These are phyloP conservation scores for Suillus alpinus DNA, from an alignment of 768 basidiomycete genomes.

Conservation along the genomic window DNA sequence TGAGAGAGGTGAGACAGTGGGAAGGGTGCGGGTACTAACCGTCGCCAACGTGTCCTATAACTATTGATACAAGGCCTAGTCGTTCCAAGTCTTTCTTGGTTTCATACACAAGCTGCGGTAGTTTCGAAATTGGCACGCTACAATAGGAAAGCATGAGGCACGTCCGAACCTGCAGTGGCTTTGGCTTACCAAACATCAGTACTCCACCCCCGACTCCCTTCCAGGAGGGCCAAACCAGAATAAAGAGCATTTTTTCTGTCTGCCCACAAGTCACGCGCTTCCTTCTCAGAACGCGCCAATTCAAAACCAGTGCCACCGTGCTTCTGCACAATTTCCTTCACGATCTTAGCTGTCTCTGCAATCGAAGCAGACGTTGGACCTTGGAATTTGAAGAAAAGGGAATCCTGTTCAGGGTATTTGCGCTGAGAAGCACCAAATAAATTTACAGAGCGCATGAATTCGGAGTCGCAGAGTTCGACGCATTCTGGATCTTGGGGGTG, in stretches of 20 bases:
- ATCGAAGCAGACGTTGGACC: slow-evolving; percentile 60
- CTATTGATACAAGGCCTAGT: slow-evolving; percentile 55
- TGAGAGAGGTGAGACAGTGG: background rate
- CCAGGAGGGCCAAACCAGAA: slow-evolving; percentile 52
- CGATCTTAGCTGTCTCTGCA: slow-evolving; percentile 58
- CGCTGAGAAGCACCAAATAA: slow-evolving; percentile 49
- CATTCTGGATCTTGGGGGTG: slow-evolving; percentile 51
- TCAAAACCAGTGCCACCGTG: slow-evolving; percentile 69
- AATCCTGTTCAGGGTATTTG: slow-evolving; percentile 62
- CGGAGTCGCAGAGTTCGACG: slow-evolving; percentile 76
- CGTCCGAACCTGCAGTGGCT: background rate
- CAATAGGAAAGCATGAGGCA: background rate
- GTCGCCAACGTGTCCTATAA: slow-evolving; percentile 79
- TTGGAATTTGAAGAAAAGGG: slow-evolving; percentile 87
- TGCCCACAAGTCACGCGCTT: slow-evolving; percentile 72
- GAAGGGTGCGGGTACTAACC: slow-evolving; percentile 39
- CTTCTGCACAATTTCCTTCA: slow-evolving; percentile 54
- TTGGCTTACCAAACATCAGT: slow-evolving; percentile 72
- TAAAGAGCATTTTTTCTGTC: slow-evolving; percentile 68
- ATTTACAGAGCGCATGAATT: slow-evolving; percentile 64
- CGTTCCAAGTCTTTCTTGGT: slow-evolving; percentile 68
- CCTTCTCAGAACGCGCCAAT: slow-evolving; percentile 59
- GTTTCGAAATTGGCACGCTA: slow-evolving; percentile 61
- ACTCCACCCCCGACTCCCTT: slow-evolving; percentile 57
- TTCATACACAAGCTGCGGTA: slow-evolving; percentile 62